These are phyloP conservation scores for Alternaria tenuissima DNA, from an alignment of 2,329 filamentous ascomycete species.

Conservation along the genomic window DNA sequence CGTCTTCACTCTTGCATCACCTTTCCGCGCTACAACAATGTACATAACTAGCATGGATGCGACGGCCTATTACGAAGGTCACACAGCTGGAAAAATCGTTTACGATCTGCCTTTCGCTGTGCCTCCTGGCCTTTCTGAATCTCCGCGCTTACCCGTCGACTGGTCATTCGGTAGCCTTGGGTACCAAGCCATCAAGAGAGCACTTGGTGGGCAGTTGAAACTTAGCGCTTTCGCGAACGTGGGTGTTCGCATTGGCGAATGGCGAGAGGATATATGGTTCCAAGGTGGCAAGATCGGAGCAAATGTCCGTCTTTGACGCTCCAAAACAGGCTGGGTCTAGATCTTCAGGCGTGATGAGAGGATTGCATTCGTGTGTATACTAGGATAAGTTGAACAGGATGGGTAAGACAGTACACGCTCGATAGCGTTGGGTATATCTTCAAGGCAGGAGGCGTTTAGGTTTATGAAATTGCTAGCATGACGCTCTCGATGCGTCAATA, in stretches of 20 bases:
- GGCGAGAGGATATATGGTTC: constrained; percentile 70
- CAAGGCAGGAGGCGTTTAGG: neutral
- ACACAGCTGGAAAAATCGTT: constrained; percentile 78
- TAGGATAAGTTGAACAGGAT: neutral
- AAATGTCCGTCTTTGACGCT: constrained; percentile 52
- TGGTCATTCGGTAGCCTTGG: constrained; percentile 81
- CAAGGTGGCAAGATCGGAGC: constrained; percentile 57
- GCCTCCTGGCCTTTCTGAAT: constrained; percentile 74
- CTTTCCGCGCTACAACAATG: constrained; percentile 75
- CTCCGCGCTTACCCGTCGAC: constrained; percentile 81
- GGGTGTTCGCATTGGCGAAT: constrained; percentile 76
- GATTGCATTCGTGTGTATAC: neutral
- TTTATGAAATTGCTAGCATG: neutral
- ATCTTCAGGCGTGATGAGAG: neutral
- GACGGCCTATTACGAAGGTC: constrained; percentile 83
- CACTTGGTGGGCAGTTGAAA: constrained; percentile 80
- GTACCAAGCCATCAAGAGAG: constrained; percentile 80
- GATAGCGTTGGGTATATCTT: neutral
- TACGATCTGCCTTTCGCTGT: constrained; percentile 79
- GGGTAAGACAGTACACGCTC: neutral
- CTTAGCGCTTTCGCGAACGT: constrained; percentile 81
- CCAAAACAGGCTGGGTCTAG: neutral
- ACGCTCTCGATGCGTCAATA: neutral
- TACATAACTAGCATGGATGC: constrained; percentile 83
- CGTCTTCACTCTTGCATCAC: constrained; percentile 82